These are phyloP conservation scores for Solanum chacoense DNA, from an alignment of 305 asterid genomes.

Conservation along the genomic window DNA sequence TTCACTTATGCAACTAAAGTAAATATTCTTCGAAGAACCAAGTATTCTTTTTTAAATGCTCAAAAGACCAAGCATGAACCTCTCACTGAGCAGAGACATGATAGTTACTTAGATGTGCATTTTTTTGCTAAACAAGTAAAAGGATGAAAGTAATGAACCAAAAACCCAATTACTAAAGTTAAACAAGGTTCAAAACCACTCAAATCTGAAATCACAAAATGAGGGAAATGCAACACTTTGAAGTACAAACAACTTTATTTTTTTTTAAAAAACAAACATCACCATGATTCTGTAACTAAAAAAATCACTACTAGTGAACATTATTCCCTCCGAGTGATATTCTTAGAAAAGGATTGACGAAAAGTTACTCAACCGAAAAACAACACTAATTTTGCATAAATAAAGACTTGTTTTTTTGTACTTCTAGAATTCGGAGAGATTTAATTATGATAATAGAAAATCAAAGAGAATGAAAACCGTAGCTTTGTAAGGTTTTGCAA, in stretches of 20 bases:
- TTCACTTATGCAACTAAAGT: background rate
- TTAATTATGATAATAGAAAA: background rate
- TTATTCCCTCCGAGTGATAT: background rate
- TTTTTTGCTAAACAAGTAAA: background rate
- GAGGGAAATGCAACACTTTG: background rate
- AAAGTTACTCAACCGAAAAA: background rate
- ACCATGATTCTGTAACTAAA: background rate
- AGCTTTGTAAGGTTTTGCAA: conserved; percentile 13
- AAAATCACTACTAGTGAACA: background rate
- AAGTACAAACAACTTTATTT: background rate
- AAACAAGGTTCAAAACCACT: background rate
- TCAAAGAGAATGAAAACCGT: background rate
- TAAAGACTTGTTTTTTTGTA: too few relatives aligned
- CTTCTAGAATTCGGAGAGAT: background rate
- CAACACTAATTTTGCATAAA: background rate
- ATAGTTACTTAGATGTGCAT: background rate
- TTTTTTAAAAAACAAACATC: background rate
- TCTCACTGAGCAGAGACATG: background rate
- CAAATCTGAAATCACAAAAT: background rate
- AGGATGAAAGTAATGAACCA: background rate
- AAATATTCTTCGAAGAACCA: background rate
- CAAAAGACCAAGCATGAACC: background rate
- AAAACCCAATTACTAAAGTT: background rate
- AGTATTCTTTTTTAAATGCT: too few relatives aligned
- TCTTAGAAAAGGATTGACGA: background rate